Percentiles rank a stretch among this genome's conserved stretches.
phyloP scores from a whole-genome alignment of 805 yeast species.

The Jamesozyma spencerorum region DNA sequence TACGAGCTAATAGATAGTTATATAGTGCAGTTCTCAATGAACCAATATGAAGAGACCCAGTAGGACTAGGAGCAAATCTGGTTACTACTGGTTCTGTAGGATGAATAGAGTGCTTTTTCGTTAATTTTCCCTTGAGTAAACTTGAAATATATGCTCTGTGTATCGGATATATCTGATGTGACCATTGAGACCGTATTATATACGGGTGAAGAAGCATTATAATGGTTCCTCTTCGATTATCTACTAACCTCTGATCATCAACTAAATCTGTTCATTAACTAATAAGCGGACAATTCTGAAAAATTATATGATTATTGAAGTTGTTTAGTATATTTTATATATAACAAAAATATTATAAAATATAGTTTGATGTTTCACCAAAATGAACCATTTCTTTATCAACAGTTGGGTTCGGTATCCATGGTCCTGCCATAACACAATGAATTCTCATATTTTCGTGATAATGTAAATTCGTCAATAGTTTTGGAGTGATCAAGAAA shows the following conservation, averaged over 20 bases:
- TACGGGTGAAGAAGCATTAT: too few relatives aligned
- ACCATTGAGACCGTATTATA: too few relatives aligned
- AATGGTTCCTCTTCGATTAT: too few relatives aligned
- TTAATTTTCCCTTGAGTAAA: background rate
- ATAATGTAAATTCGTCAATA: slow-evolving; percentile 67
- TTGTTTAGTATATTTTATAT: too few relatives aligned
- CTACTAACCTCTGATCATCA: too few relatives aligned
- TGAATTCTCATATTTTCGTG: slow-evolving; percentile 75
- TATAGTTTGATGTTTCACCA: slow-evolving; percentile 30
- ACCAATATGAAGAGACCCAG: slow-evolving; percentile 90
- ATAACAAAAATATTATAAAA: slow-evolving; percentile 2
- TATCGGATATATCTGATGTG: too few relatives aligned
- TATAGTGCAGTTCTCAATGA: slow-evolving; percentile 88
- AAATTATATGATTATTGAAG: too few relatives aligned
- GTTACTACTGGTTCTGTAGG: slow-evolving; percentile 61
- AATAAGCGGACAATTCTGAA: too few relatives aligned
- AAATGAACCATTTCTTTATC: slow-evolving; percentile 27
- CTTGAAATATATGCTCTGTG: too few relatives aligned
- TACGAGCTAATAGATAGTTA: slow-evolving; percentile 72
- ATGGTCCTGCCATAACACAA: slow-evolving; percentile 62
- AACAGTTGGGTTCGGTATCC: slow-evolving; percentile 33
- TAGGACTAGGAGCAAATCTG: slow-evolving; percentile 96
- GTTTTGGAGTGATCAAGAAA: slow-evolving; percentile 86
- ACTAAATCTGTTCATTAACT: too few relatives aligned
- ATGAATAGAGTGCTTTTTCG: slow-evolving; percentile 20